A percentile compares a stretch with the other conserved stretches of the same genome.
Conservation (phyloP, 1,284 basidiomycete genomes). For the Mrakiaceae sp. region DNA sequence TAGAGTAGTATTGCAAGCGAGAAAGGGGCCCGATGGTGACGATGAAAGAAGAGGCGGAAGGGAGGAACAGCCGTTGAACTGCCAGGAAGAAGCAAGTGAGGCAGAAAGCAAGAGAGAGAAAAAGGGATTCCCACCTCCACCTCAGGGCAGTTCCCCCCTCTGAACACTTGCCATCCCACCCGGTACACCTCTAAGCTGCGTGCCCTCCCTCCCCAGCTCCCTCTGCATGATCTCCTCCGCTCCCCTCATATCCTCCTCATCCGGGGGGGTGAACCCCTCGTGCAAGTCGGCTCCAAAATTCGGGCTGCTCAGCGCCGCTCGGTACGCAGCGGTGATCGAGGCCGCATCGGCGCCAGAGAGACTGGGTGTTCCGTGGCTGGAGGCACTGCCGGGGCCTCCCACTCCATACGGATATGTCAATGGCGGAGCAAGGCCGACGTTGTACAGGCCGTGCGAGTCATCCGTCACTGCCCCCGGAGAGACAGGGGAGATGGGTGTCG, state of each 20-base stretch:
- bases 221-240: slow-evolving; percentile 8
- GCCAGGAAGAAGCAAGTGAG: no score
- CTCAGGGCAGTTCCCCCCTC: no score
- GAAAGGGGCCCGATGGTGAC: no score
- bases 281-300: neutral
- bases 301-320: slow-evolving; percentile 8
- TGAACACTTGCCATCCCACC: slow-evolving; percentile 4
- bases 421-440: neutral
- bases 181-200: slow-evolving; percentile 5
- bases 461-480: neutral
- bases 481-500: neutral
- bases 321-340: slow-evolving; percentile 7
- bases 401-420: neutral
- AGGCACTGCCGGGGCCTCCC: neutral
- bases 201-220: slow-evolving; percentile 10
- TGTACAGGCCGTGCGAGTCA: neutral
- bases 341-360: slow-evolving; percentile 11
- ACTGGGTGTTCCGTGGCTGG: neutral
- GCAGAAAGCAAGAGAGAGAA: no score
- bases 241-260: slow-evolving; percentile 6
- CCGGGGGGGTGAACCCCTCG: slow-evolving; percentile 1
- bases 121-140: no score
- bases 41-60: no score
- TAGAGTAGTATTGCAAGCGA: no score
- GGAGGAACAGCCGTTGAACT: no score